Evolutionary conservation across 2,329 filamentous ascomycete genomes (phyloP).

Genomic region (Fusarium phyllophilum): DNA sequence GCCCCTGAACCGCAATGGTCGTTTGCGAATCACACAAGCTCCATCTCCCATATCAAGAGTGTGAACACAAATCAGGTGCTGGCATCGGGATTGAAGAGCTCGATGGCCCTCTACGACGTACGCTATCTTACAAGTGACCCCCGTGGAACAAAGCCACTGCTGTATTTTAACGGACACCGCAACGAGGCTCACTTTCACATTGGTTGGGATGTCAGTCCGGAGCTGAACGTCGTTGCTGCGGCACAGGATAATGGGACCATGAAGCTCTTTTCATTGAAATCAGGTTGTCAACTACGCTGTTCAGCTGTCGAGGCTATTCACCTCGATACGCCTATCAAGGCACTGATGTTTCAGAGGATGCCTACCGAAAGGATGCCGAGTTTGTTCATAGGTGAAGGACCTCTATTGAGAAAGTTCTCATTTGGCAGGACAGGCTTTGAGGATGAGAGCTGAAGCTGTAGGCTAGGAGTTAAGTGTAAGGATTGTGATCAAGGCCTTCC

Average conservation of each 20-base stretch:
- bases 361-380: conserved; percentile 57
- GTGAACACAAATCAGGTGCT: conserved; percentile 62
- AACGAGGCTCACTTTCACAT: conserved; percentile 61
- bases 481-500: too few relatives aligned
- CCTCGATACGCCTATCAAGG: conserved; percentile 50
- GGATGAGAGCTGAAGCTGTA: too few relatives aligned
- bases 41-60: conserved; percentile 61
- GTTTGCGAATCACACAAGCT: conserved; percentile 49
- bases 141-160: conserved; percentile 50
- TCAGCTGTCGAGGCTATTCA: conserved; percentile 40
- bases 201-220: conserved; percentile 62
- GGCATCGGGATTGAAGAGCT: conserved; percentile 60
- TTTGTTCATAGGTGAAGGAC: conserved; percentile 57
- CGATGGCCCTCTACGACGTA: conserved; percentile 66
- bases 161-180: conserved; percentile 60
- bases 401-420: conserved; percentile 55
- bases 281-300: conserved; percentile 53
- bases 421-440: conserved; percentile 38
- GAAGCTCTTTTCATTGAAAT: conserved; percentile 60
- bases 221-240: conserved; percentile 63
- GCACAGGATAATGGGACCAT: conserved; percentile 62
- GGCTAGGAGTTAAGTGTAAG: too few relatives aligned
- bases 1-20: conserved; percentile 47
- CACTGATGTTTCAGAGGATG: conserved; percentile 59
- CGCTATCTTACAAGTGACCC: conserved; percentile 52